Evolutionary conservation across 257 asterid genomes (phyloP).

Genomic region (Salvia hispanica): DNA sequence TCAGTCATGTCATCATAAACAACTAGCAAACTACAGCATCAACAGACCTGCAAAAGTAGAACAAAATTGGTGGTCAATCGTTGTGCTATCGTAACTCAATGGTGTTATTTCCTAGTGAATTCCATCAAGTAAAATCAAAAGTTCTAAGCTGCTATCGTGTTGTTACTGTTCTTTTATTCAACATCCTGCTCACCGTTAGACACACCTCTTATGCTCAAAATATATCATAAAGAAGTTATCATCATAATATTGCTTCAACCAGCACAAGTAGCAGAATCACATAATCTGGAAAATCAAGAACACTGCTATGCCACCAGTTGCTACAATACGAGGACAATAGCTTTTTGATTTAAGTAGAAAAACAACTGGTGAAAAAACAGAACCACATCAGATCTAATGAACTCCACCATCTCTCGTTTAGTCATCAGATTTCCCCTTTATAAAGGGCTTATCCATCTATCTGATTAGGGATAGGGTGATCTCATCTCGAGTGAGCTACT

Average conservation of each 20-base stretch:
- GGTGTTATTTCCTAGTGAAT: neutral
- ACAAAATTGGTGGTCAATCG: conserved; percentile 2
- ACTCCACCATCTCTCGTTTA: neutral
- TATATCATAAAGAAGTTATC: neutral
- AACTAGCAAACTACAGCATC: conserved; percentile 36
- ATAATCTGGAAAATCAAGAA: no score
- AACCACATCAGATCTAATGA: neutral
- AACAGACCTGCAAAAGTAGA: conserved; percentile 43
- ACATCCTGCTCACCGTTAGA: neutral
- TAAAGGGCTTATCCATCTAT: neutral
- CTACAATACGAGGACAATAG: no score
- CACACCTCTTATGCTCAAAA: no score
- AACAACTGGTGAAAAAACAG: no score
- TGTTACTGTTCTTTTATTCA: neutral
- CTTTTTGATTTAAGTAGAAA: no score
- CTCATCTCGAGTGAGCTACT: neutral
- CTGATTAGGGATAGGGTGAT: neutral
- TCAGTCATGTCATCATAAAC: conserved; percentile 38
- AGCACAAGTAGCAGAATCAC: no score
- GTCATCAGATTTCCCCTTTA: neutral
- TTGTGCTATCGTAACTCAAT: neutral
- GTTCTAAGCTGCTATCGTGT: neutral
- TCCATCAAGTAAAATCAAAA: neutral
- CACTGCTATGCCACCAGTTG: no score
- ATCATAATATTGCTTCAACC: neutral